Evolutionary conservation across 202 grass and related monocot genomes (phyloP), one percentile per base, ranked within the genome.

Genomic region (Sporobolus alterniflorus): DNA sequence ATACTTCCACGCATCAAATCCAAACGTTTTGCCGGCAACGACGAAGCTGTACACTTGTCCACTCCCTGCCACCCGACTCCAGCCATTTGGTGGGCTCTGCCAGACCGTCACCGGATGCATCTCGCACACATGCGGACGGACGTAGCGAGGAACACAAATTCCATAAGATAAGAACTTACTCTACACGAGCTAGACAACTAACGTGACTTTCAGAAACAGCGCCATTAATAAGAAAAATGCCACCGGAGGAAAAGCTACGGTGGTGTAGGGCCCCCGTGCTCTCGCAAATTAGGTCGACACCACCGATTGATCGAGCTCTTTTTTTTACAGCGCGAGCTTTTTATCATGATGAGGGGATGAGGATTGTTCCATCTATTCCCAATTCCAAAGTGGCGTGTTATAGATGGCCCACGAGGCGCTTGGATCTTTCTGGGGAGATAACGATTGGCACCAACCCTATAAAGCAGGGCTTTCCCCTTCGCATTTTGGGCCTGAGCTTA

Each of bases 321-420:
- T 21, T 74, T 70, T 20, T 20, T 40, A 44, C 21, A 39, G 9
- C 49, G 40, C 17, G 14, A 60, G 30, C 52, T 76, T 76, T 82
- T 62, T 76, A 87, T 87, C 85, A 60, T 16, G 78, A 70, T 76
- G 78, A 70, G 65, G 52, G 17, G 71, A 74, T 81, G 85, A 76
- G 64, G 64, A 20, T 25, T 76, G 52, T 64, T 61, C 22, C 72
- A 62, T 76, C 59, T 7, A n/a, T 80, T 80, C 76, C 57, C 69
- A 73, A 80, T 79, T 80, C 71, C 71, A 31, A 82, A 82, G 71
- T 44, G 78, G 50, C 8, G 69, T 22, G 60, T 28, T 67, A n/a
- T n/a, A 29, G 69, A 43, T 43, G 78, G 28, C 28, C 78, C 76
- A 72, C 52, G 51, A 64, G 50, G 36, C 68, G 3, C 12, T 76